phyloP scores from a whole-genome alignment of 352 stramenopile genomes.

The Pythium dissimile region DNA sequence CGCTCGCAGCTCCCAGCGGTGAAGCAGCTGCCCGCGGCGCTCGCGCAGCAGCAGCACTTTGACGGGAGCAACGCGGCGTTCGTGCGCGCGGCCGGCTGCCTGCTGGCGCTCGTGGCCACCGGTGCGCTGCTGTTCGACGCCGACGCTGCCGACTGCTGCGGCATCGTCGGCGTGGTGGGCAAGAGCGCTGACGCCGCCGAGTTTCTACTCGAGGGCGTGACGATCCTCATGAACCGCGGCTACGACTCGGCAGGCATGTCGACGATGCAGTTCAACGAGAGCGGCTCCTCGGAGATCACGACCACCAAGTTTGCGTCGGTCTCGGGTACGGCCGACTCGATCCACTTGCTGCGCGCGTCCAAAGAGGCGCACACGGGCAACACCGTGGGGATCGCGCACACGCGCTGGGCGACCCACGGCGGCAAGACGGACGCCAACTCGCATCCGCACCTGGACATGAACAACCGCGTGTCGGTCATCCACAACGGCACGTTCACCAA shows the following conservation, averaged over 20 bases:
- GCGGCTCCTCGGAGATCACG: constrained; percentile 44
- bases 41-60: constrained; percentile 9
- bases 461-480: constrained; percentile 93
- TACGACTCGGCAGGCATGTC: constrained; percentile 98
- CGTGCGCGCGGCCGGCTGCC: not conserved
- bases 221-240: constrained; percentile 92
- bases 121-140: constrained; percentile 13
- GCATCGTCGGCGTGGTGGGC: constrained; percentile 76
- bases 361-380: constrained; percentile 78
- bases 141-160: constrained; percentile 48
- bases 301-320: constrained; percentile 95
- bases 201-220: constrained; percentile 85
- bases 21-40: not conserved
- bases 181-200: constrained; percentile 64
- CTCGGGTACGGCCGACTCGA: constrained; percentile 89
- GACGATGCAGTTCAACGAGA: constrained; percentile 70
- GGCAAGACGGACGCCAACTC: constrained; percentile 98
- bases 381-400: constrained; percentile 97
- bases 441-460: constrained; percentile 95
- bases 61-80: constrained; percentile 12
- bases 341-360: constrained; percentile 86
- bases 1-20: not conserved
- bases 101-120: constrained; percentile 24
- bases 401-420: constrained; percentile 98
- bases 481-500: constrained; percentile 99